A percentile compares a stretch with the other conserved stretches of the same genome.
phyloP scores from a whole-genome alignment of 2,329 filamentous ascomycete species.

The Fusarium praegraminearum region DNA sequence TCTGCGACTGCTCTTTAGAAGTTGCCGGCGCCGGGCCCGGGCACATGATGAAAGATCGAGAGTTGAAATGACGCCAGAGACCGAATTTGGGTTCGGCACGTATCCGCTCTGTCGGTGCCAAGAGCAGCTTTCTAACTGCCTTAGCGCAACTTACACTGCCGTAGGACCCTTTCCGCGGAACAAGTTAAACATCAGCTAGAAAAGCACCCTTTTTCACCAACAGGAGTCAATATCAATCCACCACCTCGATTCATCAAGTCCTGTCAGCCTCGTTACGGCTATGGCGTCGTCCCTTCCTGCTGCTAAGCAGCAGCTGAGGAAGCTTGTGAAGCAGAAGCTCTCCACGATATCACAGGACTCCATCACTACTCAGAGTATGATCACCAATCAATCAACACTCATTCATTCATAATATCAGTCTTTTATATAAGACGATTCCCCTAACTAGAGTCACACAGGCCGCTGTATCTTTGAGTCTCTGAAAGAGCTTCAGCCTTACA shows the following conservation, averaged over 20 bases:
- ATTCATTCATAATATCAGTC: constrained; percentile 9
- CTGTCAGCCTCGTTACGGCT: constrained; percentile 56
- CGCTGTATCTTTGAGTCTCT: constrained; percentile 73
- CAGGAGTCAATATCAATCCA: constrained; percentile 22
- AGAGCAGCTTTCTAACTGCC: constrained; percentile 11
- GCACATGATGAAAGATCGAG: constrained; percentile 21
- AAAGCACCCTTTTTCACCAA: constrained; percentile 24
- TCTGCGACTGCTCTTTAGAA: constrained; percentile 3
- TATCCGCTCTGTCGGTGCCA: constrained; percentile 33
- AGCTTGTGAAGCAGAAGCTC: constrained; percentile 75
- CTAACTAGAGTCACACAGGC: constrained; percentile 62
- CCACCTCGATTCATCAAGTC: constrained; percentile 10
- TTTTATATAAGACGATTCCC: constrained; percentile 15
- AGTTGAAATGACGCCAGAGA: constrained; percentile 30
- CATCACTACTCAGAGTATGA: constrained; percentile 77
- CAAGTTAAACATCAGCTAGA: constrained; percentile 12
- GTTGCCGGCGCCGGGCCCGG: constrained; percentile 12
- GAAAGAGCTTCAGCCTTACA: constrained; percentile 77
- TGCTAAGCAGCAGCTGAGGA: constrained; percentile 82
- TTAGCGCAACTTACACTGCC: constrained; percentile 21
- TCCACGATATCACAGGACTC: constrained; percentile 70
- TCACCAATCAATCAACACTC: constrained; percentile 14
- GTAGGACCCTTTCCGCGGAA: constrained; percentile 4
- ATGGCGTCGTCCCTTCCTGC: constrained; percentile 69
- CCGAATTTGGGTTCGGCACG: constrained; percentile 24